These are phyloP conservation scores for Sphaerobolus stellatus DNA, from an alignment of 1,284 basidiomycete genomes.

Conservation along the genomic window DNA sequence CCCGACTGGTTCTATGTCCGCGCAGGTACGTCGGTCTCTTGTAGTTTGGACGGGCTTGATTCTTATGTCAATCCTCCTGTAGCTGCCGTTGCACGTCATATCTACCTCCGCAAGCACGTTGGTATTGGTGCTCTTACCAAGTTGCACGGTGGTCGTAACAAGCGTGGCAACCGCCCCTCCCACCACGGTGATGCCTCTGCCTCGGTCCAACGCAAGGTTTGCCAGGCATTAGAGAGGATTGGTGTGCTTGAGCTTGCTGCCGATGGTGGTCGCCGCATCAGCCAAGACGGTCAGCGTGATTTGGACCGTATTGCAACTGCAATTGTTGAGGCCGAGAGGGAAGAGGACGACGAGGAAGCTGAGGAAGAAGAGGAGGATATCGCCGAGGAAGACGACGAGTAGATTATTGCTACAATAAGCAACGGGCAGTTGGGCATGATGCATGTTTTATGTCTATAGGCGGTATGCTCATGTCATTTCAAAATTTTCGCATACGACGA, in stretches of 20 bases:
- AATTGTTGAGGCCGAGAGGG: conserved; percentile 85
- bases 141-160: conserved; percentile 95
- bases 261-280: conserved; percentile 95
- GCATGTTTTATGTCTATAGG: conserved; percentile 3
- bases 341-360: conserved; percentile 85
- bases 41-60: conserved; percentile 2
- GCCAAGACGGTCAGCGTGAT: conserved; percentile 96
- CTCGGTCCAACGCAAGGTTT: conserved; percentile 86
- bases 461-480: conserved; percentile 5
- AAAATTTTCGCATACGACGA: too few species aligned
- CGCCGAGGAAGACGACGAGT: conserved; percentile 46
- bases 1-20: conserved; percentile 99
- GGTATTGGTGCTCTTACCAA: conserved; percentile 95
- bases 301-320: conserved; percentile 98
- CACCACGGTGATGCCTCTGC: conserved; percentile 91
- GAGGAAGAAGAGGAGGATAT: conserved; percentile 83
- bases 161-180: conserved; percentile 92
- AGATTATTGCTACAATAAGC: neutral
- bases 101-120: conserved; percentile 99
- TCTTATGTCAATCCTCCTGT: conserved; percentile 16
- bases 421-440: neutral
- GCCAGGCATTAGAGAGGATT: conserved; percentile 98
- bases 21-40: conserved; percentile 65
- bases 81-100: conserved; percentile 98
- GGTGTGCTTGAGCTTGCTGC: conserved; percentile 93